Evolutionary conservation across 352 stramenopile genomes (phyloP), one percentile per base, ranked within the genome.

Genomic region (Phytophthora meadii): DNA sequence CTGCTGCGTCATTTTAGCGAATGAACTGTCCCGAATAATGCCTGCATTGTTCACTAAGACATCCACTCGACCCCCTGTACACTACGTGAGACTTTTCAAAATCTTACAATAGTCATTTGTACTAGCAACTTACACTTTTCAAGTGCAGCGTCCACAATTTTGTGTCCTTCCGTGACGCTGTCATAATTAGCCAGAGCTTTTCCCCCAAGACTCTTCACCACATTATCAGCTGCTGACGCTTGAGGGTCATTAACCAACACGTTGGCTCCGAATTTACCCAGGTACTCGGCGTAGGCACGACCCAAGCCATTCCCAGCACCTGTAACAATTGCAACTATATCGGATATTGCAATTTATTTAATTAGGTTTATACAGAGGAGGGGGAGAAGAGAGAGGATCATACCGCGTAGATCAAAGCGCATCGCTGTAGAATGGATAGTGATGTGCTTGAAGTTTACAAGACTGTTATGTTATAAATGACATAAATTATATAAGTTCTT

Each of bases 11-110:
- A 97, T 95, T 49, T 90, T 90, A 14, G 81, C 74, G 52, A 97
- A 95, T 19, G 84, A 90, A 64, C 93, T 79, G 84, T 97, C 71
- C 59, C 95, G 80, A 74, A 99, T 72, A 73, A 93, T 90, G 10
- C 85, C 95, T 6, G 95, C 95, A 69, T 98, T 98, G 75, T 98
- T 98, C 44, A 98, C 76, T 8, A 98, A 65, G 37, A 98, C 88
- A 64, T 98, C 95, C 49, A 97, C 80, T 9, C 84, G 75, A 0
- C 90, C 94, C 76, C 81, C 82, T 90, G 17, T 42, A 59, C 17
- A 12, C 48, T 44, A 22, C 5, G 30, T 54, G 11, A 44, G 30
- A 12, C 15, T 12, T 49, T 10, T 48, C 22, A 22, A 22, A 22
- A 22, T 10, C 12, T 46, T n/a, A 25, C 8, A 25, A 12, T 48